phyloP scores from a whole-genome alignment of 768 basidiomycete genomes.

The Boletus rubescentipes region DNA sequence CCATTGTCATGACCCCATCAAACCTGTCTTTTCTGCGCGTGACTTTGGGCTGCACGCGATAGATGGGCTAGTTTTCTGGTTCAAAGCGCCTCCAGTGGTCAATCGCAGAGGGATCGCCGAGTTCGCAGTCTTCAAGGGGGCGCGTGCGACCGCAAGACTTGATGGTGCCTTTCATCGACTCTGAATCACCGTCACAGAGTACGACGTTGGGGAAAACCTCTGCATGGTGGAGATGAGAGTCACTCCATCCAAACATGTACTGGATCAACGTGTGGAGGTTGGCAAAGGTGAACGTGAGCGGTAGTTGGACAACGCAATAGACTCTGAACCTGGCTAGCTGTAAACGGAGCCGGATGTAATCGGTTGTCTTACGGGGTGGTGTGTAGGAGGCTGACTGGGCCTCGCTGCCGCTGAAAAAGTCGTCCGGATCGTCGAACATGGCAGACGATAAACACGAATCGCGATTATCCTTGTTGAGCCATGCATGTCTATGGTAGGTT shows the following conservation, averaged over 20 bases:
- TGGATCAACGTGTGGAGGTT: conserved; percentile 30
- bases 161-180: conserved; percentile 17
- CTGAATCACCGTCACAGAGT: conserved; percentile 12
- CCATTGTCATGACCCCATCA: conserved; percentile 14
- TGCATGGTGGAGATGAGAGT: conserved; percentile 24
- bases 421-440: conserved; percentile 11
- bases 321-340: conserved; percentile 30
- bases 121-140: conserved; percentile 17
- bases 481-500: too few relatives aligned
- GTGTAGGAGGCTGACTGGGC: not conserved
- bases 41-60: conserved; percentile 13
- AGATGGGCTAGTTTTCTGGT: conserved; percentile 18
- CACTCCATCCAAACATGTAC: conserved; percentile 33
- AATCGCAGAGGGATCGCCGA: not conserved
- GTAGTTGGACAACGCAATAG: conserved; percentile 24
- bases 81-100: conserved; percentile 17
- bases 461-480: not conserved
- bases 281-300: conserved; percentile 30
- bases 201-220: conserved; percentile 23
- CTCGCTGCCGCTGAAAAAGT: not conserved
- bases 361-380: conserved; percentile 10
- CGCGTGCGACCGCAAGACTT: conserved; percentile 22
- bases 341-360: conserved; percentile 31
- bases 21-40: conserved; percentile 1
- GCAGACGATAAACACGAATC: not conserved